Evolutionary conservation across 441 rosid genomes (phyloP), one percentile per base, ranked within the genome.

Genomic region (Populus hybrid): DNA sequence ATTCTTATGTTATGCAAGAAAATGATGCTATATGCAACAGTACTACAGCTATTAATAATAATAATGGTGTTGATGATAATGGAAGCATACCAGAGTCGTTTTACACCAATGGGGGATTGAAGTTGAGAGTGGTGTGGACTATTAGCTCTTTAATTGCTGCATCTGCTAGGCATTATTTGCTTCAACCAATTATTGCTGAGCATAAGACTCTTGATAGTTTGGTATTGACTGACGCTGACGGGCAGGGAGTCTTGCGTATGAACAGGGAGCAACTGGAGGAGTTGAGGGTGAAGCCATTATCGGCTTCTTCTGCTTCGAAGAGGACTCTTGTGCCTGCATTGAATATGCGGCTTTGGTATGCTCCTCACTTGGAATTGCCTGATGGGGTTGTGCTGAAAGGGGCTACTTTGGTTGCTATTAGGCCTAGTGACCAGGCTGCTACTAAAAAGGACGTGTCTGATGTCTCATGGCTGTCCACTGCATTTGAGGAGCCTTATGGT

Each of bases 101-200:
- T n/a, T n/a, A n/a, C n/a, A n/a, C n/a, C n/a, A n/a, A n/a, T n/a
- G n/a, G n/a, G n/a, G n/a, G n/a, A n/a, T n/a, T n/a, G n/a, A n/a
- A n/a, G n/a, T n/a, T n/a, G n/a, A n/a, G n/a, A n/a, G n/a, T n/a
- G n/a, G n/a, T n/a, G n/a, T n/a, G n/a, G n/a, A n/a, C 99, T 14
- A 95, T 92, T n/a, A 92, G 97, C 79, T 94, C 99, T 1, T 75
- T 95, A 76, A 91, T 95, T 29, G 98, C 98, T 0, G 98, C 99
- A 0, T 93, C 98, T 0, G 95, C 98, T 5, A 87, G 98, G 84
- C 99, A 95, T 83, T 92, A 91, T 73, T 85, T 95, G 80, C 92
- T 95, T 20, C 97, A 91, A 61, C 97, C 94, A 4, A 92, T 95
- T 40, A 94, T 92, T 24, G 90, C 95, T 0, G 99, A 91, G 88